A percentile compares a stretch with the other conserved stretches of the same genome.
Conservation (phyloP, 2,329 filamentous ascomycete species). For the Penicillium sp. region DNA sequence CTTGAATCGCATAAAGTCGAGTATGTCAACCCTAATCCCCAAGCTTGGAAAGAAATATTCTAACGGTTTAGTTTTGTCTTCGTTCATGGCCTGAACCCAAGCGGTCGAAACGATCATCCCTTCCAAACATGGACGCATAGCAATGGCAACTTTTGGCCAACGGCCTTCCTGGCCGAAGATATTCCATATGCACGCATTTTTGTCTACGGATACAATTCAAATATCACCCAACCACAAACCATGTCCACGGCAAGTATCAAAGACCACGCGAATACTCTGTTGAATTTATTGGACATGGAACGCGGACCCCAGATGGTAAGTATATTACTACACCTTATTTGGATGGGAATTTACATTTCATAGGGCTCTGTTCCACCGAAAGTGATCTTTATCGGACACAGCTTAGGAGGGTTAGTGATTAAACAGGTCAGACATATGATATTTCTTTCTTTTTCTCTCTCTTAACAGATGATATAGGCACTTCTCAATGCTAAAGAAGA, state of each 20-base stretch:
- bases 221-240: slow-evolving; percentile 29
- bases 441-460: too few relatives aligned
- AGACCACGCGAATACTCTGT: slow-evolving; percentile 35
- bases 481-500: slow-evolving; percentile 37
- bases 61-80: slow-evolving; percentile 27
- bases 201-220: slow-evolving; percentile 35
- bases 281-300: slow-evolving; percentile 35
- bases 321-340: too few relatives aligned
- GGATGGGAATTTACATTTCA: background rate
- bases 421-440: slow-evolving; percentile 26
- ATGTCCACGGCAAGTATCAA: slow-evolving; percentile 37
- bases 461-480: slow-evolving; percentile 19
- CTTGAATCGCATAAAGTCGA: slow-evolving; percentile 27
- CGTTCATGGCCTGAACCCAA: slow-evolving; percentile 33
- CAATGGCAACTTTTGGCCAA: slow-evolving; percentile 24
- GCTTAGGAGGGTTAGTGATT: slow-evolving; percentile 32
- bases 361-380: slow-evolving; percentile 24
- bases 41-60: too few relatives aligned
- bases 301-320: slow-evolving; percentile 26
- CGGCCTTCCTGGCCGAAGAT: slow-evolving; percentile 22
- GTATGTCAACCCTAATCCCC: slow-evolving; percentile 11
- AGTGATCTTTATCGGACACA: slow-evolving; percentile 34
- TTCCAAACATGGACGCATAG: slow-evolving; percentile 35
- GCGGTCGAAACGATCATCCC: slow-evolving; percentile 31
- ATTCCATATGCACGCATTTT: slow-evolving; percentile 32